Conservation (phyloP, 2,329 filamentous ascomycete genomes). For the Claviceps sp. region DNA sequence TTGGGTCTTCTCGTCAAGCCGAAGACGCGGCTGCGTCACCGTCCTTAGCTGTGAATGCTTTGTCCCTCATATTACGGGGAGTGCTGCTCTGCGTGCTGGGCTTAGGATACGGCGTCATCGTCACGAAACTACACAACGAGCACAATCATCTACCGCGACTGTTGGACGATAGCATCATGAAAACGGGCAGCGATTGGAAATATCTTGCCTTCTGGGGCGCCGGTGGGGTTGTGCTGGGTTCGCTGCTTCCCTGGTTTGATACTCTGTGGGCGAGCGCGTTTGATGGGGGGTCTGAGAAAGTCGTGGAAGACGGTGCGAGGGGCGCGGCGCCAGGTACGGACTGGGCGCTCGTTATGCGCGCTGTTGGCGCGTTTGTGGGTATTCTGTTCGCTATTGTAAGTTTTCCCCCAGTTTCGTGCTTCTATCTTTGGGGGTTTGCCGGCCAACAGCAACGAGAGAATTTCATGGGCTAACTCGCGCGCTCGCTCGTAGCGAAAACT, state of each 20-base stretch:
- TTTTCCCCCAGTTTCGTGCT: constrained; percentile 9
- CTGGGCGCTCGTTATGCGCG: constrained; percentile 54
- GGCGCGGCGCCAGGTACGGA: constrained; percentile 39
- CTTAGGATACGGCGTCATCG: constrained; percentile 67
- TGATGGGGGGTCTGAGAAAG: constrained; percentile 21
- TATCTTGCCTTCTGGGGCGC: constrained; percentile 75
- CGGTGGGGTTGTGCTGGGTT: constrained; percentile 64
- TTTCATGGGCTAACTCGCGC: too few relatives aligned
- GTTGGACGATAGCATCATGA: constrained; percentile 28
- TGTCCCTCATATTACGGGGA: constrained; percentile 44
- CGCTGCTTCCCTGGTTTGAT: constrained; percentile 75
- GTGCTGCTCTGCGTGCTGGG: constrained; percentile 65
- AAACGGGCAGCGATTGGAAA: constrained; percentile 36
- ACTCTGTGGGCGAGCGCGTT: constrained; percentile 50
- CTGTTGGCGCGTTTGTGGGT: constrained; percentile 47
- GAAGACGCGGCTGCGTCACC: constrained; percentile 13
- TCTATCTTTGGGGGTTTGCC: too few relatives aligned
- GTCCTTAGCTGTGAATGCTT: constrained; percentile 9
- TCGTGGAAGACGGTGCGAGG: constrained; percentile 15
- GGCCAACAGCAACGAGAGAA: too few relatives aligned
- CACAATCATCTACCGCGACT: constrained; percentile 48
- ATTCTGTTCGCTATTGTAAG: constrained; percentile 64
- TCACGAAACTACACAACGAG: constrained; percentile 65
- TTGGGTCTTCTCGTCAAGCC: constrained; percentile 11
- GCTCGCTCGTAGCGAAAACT: constrained; percentile 53